Evolutionary conservation across 768 basidiomycete genomes (phyloP), one percentile per base, ranked within the genome.

Genomic region (Xerocomellus dryophilus): DNA sequence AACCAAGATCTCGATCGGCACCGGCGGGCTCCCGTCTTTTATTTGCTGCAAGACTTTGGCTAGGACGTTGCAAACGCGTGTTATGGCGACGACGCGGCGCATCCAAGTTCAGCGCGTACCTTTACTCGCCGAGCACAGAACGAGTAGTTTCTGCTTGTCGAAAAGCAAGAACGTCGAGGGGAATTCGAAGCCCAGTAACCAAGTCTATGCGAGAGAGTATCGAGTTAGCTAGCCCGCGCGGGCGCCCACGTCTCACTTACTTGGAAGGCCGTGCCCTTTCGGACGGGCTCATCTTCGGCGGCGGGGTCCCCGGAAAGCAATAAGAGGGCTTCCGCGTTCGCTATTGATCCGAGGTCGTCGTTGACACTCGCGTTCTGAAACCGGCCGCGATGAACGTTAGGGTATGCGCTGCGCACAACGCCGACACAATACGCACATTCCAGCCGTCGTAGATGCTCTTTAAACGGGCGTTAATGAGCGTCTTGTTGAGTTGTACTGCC

Each of bases 111-210:
- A 44, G 10, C 40, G 50, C 72, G 57, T 56, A 93, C 94, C 90
- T 82, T 98, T 96, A 18, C 86, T 90, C 2, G 89, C 81, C 21
- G 93, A 95, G 58, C 91, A 94, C 25, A 97, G 74, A 38, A 98
- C 86, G 32, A 76, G 76, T 18, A 98, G 73, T 64, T 82, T 88
- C 50, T 86, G 77, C 63, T 87, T 87, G 53, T 85, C 80, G 63
- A 98, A 89, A 18, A 98, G 75, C 53, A 95, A 79, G 27, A 98
- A 76, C 0, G 96, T 98, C 0, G 93, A 93, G 3, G 96, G 97
- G 66, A 98, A 98, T 71, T 99, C 96, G 71, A 94, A 98, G 14
- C 95, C 96, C 36, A 98, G 81, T 17, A 99, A 78, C 91, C 94
- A 97, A 66, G 94, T 95, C 96, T 97, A 60, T 23, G 52, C 36